These are phyloP conservation scores for Plasmodiophora brassicae DNA, from an alignment of 208 protist genomes.

Conservation along the genomic window DNA sequence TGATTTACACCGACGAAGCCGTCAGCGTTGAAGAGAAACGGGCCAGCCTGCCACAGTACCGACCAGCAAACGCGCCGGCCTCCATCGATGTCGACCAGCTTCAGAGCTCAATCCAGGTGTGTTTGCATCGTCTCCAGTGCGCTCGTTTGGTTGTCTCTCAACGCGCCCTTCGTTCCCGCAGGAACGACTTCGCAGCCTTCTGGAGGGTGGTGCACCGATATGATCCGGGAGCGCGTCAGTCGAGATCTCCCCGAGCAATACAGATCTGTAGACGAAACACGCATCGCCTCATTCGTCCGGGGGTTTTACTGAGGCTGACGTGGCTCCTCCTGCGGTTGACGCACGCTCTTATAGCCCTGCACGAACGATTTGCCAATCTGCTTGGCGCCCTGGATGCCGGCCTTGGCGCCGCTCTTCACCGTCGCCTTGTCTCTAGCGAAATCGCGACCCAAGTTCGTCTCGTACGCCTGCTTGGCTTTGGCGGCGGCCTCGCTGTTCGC, in stretches of 20 bases:
- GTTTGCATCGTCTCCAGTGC: background rate
- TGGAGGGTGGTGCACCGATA: no score
- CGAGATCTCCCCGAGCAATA: no score
- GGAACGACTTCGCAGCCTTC: no score
- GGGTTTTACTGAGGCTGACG: no score
- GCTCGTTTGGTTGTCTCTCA: no score
- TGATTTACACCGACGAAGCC: background rate
- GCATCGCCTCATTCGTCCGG: no score
- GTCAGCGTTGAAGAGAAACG: background rate
- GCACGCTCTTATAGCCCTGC: background rate
- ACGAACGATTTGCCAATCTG: background rate
- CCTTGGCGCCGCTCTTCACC: background rate
- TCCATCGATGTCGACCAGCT: background rate
- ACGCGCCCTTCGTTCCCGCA: no score
- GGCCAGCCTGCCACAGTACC: background rate
- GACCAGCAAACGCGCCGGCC: background rate
- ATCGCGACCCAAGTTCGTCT: background rate
- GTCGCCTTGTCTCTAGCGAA: background rate
- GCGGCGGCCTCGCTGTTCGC: background rate
- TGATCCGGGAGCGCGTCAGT: no score
- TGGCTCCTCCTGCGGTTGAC: no score
- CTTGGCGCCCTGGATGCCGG: background rate
- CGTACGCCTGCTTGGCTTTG: background rate
- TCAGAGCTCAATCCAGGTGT: background rate
- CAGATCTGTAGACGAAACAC: no score